Conservation (phyloP, 1,284 basidiomycete genomes). For the Xanthoconium separans region DNA sequence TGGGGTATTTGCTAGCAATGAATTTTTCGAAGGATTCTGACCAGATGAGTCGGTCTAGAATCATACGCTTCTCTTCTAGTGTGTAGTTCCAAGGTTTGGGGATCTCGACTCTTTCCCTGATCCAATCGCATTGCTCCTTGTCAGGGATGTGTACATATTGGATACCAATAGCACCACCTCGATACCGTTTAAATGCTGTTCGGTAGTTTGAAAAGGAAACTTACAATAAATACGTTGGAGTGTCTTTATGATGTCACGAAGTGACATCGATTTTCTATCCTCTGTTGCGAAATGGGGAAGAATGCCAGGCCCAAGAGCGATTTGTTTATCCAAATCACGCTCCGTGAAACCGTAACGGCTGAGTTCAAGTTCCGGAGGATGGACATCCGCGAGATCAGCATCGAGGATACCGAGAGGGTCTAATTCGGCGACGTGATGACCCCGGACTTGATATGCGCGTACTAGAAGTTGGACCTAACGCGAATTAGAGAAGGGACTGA, state of each 20-base stretch:
- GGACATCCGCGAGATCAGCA: constrained; percentile 75
- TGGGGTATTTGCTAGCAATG: constrained; percentile 97
- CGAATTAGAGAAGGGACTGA: constrained; percentile 6
- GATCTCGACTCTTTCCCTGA: constrained; percentile 93
- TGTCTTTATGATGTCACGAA: constrained; percentile 91
- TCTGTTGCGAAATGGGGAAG: constrained; percentile 92
- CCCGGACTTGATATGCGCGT: constrained; percentile 97
- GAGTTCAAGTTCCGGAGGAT: constrained; percentile 87
- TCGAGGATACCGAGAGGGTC: constrained; percentile 94
- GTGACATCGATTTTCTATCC: constrained; percentile 81
- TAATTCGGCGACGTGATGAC: constrained; percentile 94
- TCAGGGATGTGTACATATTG: constrained; percentile 99
- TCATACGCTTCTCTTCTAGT: constrained; percentile 98
- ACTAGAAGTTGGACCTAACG: constrained; percentile 90
- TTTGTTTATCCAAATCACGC: constrained; percentile 91
- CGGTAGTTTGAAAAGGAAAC: constrained; percentile 28
- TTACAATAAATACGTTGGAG: constrained; percentile 94
- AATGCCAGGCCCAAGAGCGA: constrained; percentile 93
- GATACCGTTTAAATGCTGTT: not conserved
- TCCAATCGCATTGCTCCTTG: constrained; percentile 99
- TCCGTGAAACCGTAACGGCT: constrained; percentile 95
- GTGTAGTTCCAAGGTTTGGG: constrained; percentile 99
- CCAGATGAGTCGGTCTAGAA: constrained; percentile 98
- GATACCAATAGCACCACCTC: constrained; percentile 90
- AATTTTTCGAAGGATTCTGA: constrained; percentile 99